A percentile compares a stretch with the other conserved stretches of the same genome.
These are phyloP conservation scores for Saccharomycopsis sp. DNA, from an alignment of 805 yeast genomes.

Conservation along the genomic window DNA sequence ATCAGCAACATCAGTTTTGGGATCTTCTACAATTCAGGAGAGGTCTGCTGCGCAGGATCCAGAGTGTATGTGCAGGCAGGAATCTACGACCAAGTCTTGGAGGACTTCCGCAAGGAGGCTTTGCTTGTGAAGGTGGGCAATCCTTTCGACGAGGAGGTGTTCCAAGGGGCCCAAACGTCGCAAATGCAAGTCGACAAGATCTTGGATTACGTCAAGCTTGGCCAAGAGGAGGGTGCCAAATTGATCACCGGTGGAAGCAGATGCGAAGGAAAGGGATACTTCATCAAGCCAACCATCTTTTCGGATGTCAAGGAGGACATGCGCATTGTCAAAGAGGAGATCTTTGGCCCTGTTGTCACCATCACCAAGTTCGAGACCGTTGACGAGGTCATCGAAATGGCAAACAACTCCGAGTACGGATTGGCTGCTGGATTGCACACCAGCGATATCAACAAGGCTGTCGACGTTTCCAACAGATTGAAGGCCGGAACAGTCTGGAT, in stretches of 20 bases:
- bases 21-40: conserved; percentile 90
- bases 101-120: conserved; percentile 47
- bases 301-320: conserved; percentile 60
- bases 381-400: conserved; percentile 71
- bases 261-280: conserved; percentile 55
- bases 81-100: conserved; percentile 69
- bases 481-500: conserved; percentile 90
- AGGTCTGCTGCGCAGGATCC: conserved; percentile 92
- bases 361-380: conserved; percentile 72
- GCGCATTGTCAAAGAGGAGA: conserved; percentile 69
- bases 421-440: conserved; percentile 91
- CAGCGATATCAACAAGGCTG: conserved; percentile 61
- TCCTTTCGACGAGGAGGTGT: conserved; percentile 71
- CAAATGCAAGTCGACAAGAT: conserved; percentile 72
- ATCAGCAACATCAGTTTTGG: conserved; percentile 70
- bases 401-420: conserved; percentile 81
- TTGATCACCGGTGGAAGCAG: conserved; percentile 64
- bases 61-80: conserved; percentile 83
- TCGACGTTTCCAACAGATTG: conserved; percentile 64
- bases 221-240: conserved; percentile 78
- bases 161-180: conserved; percentile 91
- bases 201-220: conserved; percentile 66
- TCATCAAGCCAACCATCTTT: conserved; percentile 65
- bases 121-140: conserved; percentile 63
- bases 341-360: conserved; percentile 88